These are phyloP conservation scores for Thraustotheca clavata DNA, from an alignment of 352 stramenopile species.

Conservation along the genomic window DNA sequence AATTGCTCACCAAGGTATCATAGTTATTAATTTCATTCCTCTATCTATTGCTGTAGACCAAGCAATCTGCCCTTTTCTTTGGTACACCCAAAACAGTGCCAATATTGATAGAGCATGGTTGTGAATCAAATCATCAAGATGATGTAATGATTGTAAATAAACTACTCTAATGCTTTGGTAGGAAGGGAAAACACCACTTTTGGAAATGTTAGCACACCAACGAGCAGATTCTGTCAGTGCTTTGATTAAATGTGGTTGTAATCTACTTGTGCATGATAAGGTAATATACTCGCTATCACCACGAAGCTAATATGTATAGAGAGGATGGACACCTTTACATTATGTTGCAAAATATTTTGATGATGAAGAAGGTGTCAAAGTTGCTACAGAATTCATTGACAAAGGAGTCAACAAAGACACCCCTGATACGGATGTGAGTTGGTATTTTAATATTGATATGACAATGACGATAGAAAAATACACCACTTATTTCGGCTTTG, in stretches of 20 bases:
- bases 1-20: neutral
- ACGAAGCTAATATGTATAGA: neutral
- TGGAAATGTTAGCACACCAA: neutral
- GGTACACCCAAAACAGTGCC: neutral
- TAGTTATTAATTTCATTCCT: neutral
- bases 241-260: neutral
- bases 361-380: neutral
- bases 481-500: too few relatives aligned
- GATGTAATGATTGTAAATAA: neutral
- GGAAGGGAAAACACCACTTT: neutral
- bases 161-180: neutral
- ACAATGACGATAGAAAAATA: too few relatives aligned
- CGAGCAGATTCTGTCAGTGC: neutral
- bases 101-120: neutral
- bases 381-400: neutral
- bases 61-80: neutral
- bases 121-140: neutral
- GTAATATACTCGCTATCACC: neutral
- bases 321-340: neutral
- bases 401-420: neutral
- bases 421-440: too few relatives aligned
- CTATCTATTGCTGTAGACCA: neutral
- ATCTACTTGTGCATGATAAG: neutral
- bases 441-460: too few relatives aligned
- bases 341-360: neutral